Evolutionary conservation across 352 stramenopile genomes (phyloP).

Genomic region (Thalassiosira livingstoniorum): DNA sequence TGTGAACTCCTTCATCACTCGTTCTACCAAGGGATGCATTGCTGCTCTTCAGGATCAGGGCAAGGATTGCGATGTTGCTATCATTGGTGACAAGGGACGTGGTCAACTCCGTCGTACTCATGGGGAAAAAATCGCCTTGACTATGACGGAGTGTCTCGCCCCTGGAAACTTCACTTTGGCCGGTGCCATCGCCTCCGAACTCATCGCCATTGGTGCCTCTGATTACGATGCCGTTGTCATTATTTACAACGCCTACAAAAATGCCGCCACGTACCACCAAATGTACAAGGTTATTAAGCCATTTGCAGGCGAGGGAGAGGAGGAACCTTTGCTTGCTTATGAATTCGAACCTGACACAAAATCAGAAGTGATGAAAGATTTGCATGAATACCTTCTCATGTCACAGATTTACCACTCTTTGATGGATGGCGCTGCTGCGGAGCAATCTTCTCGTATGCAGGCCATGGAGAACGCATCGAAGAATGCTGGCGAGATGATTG

Average conservation of each 20-base stretch:
- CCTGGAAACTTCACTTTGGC: slow-evolving; percentile 93
- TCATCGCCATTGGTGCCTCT: slow-evolving; percentile 81
- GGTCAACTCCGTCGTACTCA: slow-evolving; percentile 91
- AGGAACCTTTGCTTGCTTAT: slow-evolving; percentile 89
- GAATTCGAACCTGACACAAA: slow-evolving; percentile 98
- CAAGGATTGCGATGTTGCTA: slow-evolving; percentile 89
- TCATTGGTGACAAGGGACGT: slow-evolving; percentile 97
- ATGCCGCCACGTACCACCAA: slow-evolving; percentile 94
- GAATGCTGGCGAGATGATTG: slow-evolving; percentile 98
- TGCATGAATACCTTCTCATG: slow-evolving; percentile 95
- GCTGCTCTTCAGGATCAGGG: slow-evolving; percentile 80
- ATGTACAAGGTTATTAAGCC: slow-evolving; percentile 90
- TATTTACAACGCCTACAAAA: slow-evolving; percentile 97
- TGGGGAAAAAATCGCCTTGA: slow-evolving; percentile 70
- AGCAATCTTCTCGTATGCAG: slow-evolving; percentile 98
- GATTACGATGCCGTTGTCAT: slow-evolving; percentile 95
- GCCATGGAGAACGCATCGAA: slow-evolving; percentile 99
- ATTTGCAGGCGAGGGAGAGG: slow-evolving; percentile 75
- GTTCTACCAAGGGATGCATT: slow-evolving; percentile 90
- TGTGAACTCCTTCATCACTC: slow-evolving; percentile 97
- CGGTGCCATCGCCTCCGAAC: slow-evolving; percentile 90
- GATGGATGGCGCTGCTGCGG: slow-evolving; percentile 97
- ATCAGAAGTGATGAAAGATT: slow-evolving; percentile 94
- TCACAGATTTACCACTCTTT: slow-evolving; percentile 95
- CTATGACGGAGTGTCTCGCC: slow-evolving; percentile 75